A percentile compares a stretch with the other conserved stretches of the same genome.
phyloP scores from a whole-genome alignment of 2,329 filamentous ascomycete genomes.

The Colletotrichum incanum region DNA sequence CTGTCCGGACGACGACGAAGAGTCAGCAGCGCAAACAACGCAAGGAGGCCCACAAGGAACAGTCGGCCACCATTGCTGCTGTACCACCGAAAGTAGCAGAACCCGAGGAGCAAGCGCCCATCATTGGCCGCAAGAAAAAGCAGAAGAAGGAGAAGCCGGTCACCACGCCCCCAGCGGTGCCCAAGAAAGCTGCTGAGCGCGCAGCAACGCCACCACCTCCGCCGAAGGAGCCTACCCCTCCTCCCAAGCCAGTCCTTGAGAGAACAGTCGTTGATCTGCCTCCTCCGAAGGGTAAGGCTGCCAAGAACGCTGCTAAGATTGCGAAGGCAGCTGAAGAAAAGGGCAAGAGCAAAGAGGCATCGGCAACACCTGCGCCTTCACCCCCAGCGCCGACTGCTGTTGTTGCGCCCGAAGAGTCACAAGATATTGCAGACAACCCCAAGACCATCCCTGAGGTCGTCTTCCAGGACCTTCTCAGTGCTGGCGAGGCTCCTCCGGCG shows the following conservation, averaged over 20 bases:
- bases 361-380: constrained; percentile 7
- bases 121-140: constrained; percentile 87
- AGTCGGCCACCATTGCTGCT: constrained; percentile 67
- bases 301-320: constrained; percentile 45
- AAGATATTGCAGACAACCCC: constrained; percentile 40
- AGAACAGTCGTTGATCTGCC: constrained; percentile 46
- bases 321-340: constrained; percentile 38
- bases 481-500: constrained; percentile 19
- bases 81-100: constrained; percentile 68
- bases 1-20: constrained; percentile 80
- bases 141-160: constrained; percentile 79
- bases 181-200: constrained; percentile 42
- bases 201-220: constrained; percentile 24
- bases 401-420: constrained; percentile 22
- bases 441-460: constrained; percentile 41
- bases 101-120: constrained; percentile 76
- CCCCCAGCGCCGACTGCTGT: constrained; percentile 20
- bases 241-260: constrained; percentile 45
- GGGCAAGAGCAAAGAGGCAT: constrained; percentile 41
- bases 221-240: constrained; percentile 37
- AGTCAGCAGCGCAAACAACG: constrained; percentile 85
- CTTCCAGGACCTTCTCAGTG: constrained; percentile 33
- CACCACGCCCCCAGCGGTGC: constrained; percentile 44
- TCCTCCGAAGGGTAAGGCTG: constrained; percentile 44
- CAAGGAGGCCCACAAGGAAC: constrained; percentile 77